Evolutionary conservation across 164 flowering plant species (phyloP).

Genomic region (Dillenia turbinata): DNA sequence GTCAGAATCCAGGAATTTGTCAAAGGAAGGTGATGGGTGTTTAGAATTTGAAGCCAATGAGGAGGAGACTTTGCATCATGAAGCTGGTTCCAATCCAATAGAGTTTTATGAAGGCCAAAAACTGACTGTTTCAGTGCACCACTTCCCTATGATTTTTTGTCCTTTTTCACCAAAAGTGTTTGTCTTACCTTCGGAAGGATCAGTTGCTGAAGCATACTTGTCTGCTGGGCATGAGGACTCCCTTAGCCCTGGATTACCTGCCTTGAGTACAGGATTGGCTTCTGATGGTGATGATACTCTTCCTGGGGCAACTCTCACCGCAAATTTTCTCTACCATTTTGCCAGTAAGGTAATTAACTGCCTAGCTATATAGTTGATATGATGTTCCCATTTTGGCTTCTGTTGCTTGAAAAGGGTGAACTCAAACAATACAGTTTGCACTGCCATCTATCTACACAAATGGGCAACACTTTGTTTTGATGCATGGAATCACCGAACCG

Average conservation of each 20-base stretch:
- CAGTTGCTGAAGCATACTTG: constrained; percentile 77
- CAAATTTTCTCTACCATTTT: constrained; percentile 91
- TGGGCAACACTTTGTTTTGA: too few relatives aligned
- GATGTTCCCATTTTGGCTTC: too few relatives aligned
- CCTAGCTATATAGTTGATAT: not conserved
- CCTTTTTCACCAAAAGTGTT: constrained; percentile 84
- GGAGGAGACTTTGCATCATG: constrained; percentile 29
- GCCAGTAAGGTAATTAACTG: constrained; percentile 62
- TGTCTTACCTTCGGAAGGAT: constrained; percentile 92
- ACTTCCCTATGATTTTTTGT: constrained; percentile 86
- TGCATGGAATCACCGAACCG: too few relatives aligned
- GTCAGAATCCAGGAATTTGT: constrained; percentile 20
- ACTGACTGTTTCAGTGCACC: constrained; percentile 70
- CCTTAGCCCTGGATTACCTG: constrained; percentile 82
- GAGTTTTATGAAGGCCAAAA: constrained; percentile 23
- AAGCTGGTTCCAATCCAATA: constrained; percentile 27
- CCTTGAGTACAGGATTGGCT: constrained; percentile 53
- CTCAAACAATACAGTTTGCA: too few relatives aligned
- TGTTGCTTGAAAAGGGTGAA: too few relatives aligned
- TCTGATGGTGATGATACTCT: constrained; percentile 74
- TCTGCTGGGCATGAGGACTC: constrained; percentile 65
- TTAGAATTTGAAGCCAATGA: constrained; percentile 37
- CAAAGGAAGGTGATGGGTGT: constrained; percentile 63
- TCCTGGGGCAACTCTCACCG: constrained; percentile 84
- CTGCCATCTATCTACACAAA: too few relatives aligned